A percentile compares a stretch with the other conserved stretches of the same genome.
Evolutionary conservation across 192 early-diverging fungal species (phyloP).

Genomic region (Irineochytrium annulatum): DNA sequence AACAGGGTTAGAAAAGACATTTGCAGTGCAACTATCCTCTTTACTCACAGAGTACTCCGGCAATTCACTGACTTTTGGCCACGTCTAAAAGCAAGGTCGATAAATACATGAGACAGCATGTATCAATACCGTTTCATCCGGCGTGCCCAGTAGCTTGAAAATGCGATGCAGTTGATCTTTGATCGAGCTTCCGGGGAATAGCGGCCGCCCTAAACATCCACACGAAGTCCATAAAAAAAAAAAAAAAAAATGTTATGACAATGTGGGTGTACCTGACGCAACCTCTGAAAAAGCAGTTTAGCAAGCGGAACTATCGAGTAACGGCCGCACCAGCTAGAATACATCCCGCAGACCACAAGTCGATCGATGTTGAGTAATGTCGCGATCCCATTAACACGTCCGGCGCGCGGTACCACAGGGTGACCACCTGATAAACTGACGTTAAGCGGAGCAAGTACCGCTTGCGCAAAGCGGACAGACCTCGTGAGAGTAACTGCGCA

Average conservation of each 20-base stretch:
- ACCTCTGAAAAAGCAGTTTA: slow-evolving; percentile 8
- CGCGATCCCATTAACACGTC: slow-evolving; percentile 92
- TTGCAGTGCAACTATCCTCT: too few relatives aligned
- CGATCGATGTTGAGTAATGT: slow-evolving; percentile 89
- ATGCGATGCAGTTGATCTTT: slow-evolving; percentile 84
- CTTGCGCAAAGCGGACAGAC: too few relatives aligned
- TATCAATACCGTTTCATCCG: slow-evolving; percentile 52
- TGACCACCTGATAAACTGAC: slow-evolving; percentile 64
- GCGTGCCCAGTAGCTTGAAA: slow-evolving; percentile 82
- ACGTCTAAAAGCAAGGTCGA: slow-evolving; percentile 38
- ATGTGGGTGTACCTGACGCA: neutral
- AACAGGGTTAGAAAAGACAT: slow-evolving; percentile 8
- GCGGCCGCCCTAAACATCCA: slow-evolving; percentile 72
- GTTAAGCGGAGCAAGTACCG: slow-evolving; percentile 7
- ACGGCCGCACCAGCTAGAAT: slow-evolving; percentile 66
- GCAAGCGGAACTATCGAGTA: neutral
- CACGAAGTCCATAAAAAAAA: too few relatives aligned
- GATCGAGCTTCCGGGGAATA: slow-evolving; percentile 87
- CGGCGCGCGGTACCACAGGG: slow-evolving; percentile 94
- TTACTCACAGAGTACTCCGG: slow-evolving; percentile 77
- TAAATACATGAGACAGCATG: neutral
- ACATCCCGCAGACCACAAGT: slow-evolving; percentile 95
- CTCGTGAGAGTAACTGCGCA: too few relatives aligned
- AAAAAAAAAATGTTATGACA: too few relatives aligned
- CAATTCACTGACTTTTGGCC: slow-evolving; percentile 81